A percentile compares a stretch with the other conserved stretches of the same genome.
Evolutionary conservation across 441 rosid species (phyloP).

Genomic region (Dalechampia spathulata): DNA sequence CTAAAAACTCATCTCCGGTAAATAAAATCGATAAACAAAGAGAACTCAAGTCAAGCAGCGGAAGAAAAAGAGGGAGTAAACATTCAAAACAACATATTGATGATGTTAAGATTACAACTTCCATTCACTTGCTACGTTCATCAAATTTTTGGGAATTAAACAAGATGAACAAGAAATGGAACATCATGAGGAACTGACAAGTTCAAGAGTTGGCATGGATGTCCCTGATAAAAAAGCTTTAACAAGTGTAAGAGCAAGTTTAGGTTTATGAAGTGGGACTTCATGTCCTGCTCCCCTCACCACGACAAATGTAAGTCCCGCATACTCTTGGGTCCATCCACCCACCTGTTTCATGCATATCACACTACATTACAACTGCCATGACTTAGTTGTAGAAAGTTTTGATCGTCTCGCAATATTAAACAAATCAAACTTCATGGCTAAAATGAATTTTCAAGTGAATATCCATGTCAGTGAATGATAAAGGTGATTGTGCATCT

Average conservation of each 20-base stretch:
- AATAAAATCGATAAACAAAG: no score
- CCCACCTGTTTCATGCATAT: constrained; percentile 57
- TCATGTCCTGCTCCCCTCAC: constrained; percentile 94
- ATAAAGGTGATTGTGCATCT: neutral
- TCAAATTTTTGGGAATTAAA: neutral
- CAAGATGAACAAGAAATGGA: no score
- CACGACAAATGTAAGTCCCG: constrained; percentile 64
- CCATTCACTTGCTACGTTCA: no score
- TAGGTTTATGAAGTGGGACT: constrained; percentile 83
- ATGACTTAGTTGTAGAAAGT: neutral
- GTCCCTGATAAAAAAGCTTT: constrained; percentile 67
- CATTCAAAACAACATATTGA: no score
- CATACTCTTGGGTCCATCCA: constrained; percentile 89
- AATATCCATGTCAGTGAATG: neutral
- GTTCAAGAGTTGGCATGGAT: constrained; percentile 42
- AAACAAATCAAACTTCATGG: neutral
- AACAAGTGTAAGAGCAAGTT: constrained; percentile 62
- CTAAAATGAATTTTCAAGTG: neutral
- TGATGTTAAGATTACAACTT: neutral
- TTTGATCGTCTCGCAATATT: neutral
- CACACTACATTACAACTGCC: neutral
- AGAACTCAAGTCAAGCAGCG: no score
- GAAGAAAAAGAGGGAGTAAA: no score
- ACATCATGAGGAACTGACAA: constrained; percentile 30
- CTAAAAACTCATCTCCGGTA: no score